Percentiles rank a stretch among this genome's conserved stretches.
These are phyloP conservation scores for Eucalyptus sp. DNA, from an alignment of 345 rosid species.

Conservation along the genomic window DNA sequence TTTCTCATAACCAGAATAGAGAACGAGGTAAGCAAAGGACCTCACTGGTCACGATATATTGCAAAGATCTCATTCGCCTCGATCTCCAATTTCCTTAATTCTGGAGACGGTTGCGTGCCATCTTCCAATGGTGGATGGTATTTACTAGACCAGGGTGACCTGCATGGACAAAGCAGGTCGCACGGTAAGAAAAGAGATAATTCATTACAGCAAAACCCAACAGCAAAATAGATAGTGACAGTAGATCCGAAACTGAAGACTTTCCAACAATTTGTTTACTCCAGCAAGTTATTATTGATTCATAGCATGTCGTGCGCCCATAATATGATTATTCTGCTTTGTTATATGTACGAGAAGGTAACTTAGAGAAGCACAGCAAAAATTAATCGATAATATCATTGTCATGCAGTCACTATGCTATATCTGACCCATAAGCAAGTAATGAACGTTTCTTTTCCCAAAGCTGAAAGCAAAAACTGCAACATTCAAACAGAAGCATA, in stretches of 20 bases:
- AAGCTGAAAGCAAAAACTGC: neutral
- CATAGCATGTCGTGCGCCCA: neutral
- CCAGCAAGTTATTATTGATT: neutral
- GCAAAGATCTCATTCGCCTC: constrained; percentile 89
- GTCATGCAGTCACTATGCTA: neutral
- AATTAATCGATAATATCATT: neutral
- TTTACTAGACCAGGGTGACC: constrained; percentile 94
- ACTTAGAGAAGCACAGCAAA: neutral
- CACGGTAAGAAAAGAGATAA: neutral
- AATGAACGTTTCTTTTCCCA: neutral
- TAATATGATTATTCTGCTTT: neutral
- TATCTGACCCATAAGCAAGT: neutral
- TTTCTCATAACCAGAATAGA: constrained; percentile 1
- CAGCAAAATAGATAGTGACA: neutral
- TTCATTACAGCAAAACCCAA: neutral
- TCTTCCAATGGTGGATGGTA: constrained; percentile 77
- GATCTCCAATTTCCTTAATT: constrained; percentile 77
- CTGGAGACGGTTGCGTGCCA: constrained; percentile 65
- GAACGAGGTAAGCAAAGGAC: constrained; percentile 76
- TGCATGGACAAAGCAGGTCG: neutral
- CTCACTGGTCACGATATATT: constrained; percentile 99
- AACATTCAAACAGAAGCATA: neutral
- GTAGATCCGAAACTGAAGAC: neutral
- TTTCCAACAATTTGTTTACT: neutral
- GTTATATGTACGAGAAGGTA: neutral